Evolutionary conservation across 2,329 filamentous ascomycete genomes (phyloP), one percentile per base, ranked within the genome.

Genomic region (Lasiodiplodia theobromae): DNA sequence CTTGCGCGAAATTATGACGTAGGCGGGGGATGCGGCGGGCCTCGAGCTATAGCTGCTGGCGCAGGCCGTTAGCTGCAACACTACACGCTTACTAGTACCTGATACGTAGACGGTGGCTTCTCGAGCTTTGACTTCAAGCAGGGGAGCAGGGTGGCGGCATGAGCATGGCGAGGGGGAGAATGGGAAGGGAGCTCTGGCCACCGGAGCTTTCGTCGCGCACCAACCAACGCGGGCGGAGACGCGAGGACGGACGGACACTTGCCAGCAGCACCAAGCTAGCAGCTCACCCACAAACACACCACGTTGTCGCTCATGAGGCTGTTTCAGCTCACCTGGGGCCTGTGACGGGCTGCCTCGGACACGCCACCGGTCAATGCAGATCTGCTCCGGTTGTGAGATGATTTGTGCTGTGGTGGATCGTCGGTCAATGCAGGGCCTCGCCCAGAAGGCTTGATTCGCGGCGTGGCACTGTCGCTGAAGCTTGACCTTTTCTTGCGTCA

Each of bases 401-500:
- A 28, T 7, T 28, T 10, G 23, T 34, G 52, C 12, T 14, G 34
- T n/a, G 34, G 34, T 57, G 54, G 60, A 64, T 64, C 60, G 44
- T 37, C 44, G 16, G 56, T 58, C 37, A 44, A 58, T 58, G 56
- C 53, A 56, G 53, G 53, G 53, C 53, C 18, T 18, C 53, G 54
- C 44, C 44, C 7, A 47, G 44, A 21, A 28, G 44, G 56, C 56
- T 60, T 60, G 56, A 60, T 60, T 60, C 38, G 47, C 60, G 47
- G 21, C 16, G 40, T 40, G 40, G 23, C 58, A 49, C 37, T 28
- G 16, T 25, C 8, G 23, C 25, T 38, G 60, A 64, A 64, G 60
- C 60, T 64, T 64, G 60, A 38, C 47, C 18, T 6, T 21, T 3
- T 51, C 60, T 64, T 64, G 60, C 60, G 60, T 64, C 60, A 64